phyloP scores from a whole-genome alignment of 1,139 yeast genomes.

The Lodderomyces elongisporus region DNA sequence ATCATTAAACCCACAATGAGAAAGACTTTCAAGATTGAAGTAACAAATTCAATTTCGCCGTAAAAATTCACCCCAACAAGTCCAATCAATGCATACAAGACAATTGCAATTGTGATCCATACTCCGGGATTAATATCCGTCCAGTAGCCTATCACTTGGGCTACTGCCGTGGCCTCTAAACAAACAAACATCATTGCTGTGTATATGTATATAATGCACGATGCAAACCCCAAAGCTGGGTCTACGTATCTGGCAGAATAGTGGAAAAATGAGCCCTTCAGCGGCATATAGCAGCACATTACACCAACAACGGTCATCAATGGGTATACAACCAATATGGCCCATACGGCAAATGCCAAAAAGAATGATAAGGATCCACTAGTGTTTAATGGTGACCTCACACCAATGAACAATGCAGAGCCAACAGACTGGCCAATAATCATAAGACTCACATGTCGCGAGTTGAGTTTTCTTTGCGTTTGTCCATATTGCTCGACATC shows the following conservation, averaged over 20 bases:
- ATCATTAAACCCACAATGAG: conserved; percentile 38
- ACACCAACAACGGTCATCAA: conserved; percentile 39
- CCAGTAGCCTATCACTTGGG: conserved; percentile 35
- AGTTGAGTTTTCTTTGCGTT: conserved; percentile 34
- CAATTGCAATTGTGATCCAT: conserved; percentile 29
- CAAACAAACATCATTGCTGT: conserved; percentile 36
- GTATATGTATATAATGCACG: conserved; percentile 32
- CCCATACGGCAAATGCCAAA: conserved; percentile 31
- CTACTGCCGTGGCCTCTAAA: conserved; percentile 33
- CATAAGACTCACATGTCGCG: conserved; percentile 46
- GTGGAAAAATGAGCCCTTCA: conserved; percentile 36
- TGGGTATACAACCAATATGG: conserved; percentile 34
- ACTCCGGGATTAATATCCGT: conserved; percentile 35
- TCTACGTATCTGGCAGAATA: conserved; percentile 36
- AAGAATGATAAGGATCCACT: conserved; percentile 37
- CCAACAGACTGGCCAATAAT: conserved; percentile 51
- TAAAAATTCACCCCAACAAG: conserved; percentile 35
- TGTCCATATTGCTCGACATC: conserved; percentile 31
- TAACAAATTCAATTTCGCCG: conserved; percentile 36
- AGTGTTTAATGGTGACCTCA: conserved; percentile 28
- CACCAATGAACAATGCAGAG: conserved; percentile 42
- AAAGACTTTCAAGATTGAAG: conserved; percentile 35
- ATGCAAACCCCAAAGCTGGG: conserved; percentile 38
- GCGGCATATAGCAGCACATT: conserved; percentile 37
- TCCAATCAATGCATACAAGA: conserved; percentile 26